Base-by-base conservation (phyloP, 2,329 filamentous ascomycete genomes). In the Aspergillus neoniger region DNA sequence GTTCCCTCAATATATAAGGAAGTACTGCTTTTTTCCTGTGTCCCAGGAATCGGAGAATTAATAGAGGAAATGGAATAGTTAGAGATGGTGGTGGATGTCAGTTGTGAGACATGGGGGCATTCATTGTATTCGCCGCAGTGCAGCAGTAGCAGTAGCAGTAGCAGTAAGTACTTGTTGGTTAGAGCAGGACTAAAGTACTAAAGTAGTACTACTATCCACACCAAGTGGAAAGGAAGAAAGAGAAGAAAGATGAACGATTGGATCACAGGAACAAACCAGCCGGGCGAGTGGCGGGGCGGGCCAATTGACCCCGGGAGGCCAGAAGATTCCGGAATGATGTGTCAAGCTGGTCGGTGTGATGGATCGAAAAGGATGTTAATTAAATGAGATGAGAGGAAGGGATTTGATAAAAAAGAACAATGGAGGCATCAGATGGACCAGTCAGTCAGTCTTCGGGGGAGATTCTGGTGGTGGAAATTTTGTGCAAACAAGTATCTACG, bases 281-380 rank as follows among this genome's bases (percentile, higher is more conserved):
- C 25, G 23, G 47, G 8, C n/a, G 2, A n/a, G 52, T 28, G 47
- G 47, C 47, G 47, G 47, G 47, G 47, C 47, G 47, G 47, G 47
- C 47, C 25, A 50, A 32, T 50, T 28, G 28, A 9, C 25, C 25
- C n/a, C 47, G 47, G 23, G n/a, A 30, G 23, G 47, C 25, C 25
- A 32, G 25, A 50, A 10, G 47, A 50, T 50, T 50, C 47, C 47
- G 47, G 41, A 28, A 28, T 50, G 47, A 58, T 61, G 48, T 52
- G 55, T 51, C 56, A 48, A 51, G 53, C 60, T 63, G 62, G 59
- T 50, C 30, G 47, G 25, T 30, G 47, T 50, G 47, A 49, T 49
- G 15, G 47, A 32, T 50, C 32, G 32, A 56, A 55, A 55, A 32
- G 17, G 53, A 59, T 47, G 32, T 36, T 14, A 36, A 36, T 36